Conservation (phyloP, 1,284 basidiomycete species). For the Lentinula novae-zelandiae region DNA sequence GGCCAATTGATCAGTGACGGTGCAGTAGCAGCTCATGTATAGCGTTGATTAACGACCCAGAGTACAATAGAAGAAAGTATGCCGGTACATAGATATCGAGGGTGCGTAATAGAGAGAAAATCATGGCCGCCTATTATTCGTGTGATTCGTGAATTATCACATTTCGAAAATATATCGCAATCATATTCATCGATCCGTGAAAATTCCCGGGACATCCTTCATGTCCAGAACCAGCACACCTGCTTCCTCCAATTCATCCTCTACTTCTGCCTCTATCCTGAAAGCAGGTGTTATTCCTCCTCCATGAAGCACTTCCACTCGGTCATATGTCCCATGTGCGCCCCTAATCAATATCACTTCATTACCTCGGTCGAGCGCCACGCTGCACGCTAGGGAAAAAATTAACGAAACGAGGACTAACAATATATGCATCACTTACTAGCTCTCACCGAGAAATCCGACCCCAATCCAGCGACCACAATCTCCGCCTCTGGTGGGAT, state of each 20-base stretch:
- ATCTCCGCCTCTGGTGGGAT: slow-evolving; percentile 52
- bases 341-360: slow-evolving; percentile 58
- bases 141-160: not conserved
- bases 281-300: slow-evolving; percentile 48
- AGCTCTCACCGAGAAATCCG: slow-evolving; percentile 61
- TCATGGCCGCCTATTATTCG: no score
- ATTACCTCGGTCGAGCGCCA: slow-evolving; percentile 60
- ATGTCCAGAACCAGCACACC: slow-evolving; percentile 61
- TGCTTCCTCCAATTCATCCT: slow-evolving; percentile 60
- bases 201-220: slow-evolving; percentile 55
- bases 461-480: slow-evolving; percentile 63
- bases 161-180: not conserved
- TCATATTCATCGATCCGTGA: slow-evolving; percentile 39
- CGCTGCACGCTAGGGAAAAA: slow-evolving; percentile 38
- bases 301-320: slow-evolving; percentile 54
- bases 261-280: slow-evolving; percentile 53
- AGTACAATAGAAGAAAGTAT: no score
- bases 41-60: no score
- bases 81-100: no score
- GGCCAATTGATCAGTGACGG: no score
- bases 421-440: slow-evolving; percentile 22
- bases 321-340: slow-evolving; percentile 64
- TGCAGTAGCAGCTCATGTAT: no score
- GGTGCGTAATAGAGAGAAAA: no score
- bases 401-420: not conserved